Evolutionary conservation across 805 yeast species (phyloP).

Genomic region (Zygosaccharomyces lentus): DNA sequence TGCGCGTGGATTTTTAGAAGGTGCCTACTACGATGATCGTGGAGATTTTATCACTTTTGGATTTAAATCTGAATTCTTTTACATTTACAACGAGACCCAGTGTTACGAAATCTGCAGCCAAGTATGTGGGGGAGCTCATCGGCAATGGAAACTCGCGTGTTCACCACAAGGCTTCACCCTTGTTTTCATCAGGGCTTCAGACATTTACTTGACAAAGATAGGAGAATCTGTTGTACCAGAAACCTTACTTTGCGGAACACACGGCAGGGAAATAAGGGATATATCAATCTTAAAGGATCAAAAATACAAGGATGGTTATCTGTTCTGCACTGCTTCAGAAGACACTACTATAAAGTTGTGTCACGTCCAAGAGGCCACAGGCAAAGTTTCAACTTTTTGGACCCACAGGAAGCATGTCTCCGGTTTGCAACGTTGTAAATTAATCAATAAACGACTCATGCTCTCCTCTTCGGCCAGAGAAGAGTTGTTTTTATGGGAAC

Average conservation of each 20-base stretch:
- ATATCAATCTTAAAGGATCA: slow-evolving; percentile 48
- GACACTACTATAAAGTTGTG: slow-evolving; percentile 76
- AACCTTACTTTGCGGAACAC: slow-evolving; percentile 59
- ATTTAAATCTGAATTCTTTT: slow-evolving; percentile 73
- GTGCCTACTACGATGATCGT: slow-evolving; percentile 45
- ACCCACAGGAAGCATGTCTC: slow-evolving; percentile 78
- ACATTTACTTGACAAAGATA: slow-evolving; percentile 39
- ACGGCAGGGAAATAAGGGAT: slow-evolving; percentile 88
- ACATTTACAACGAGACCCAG: slow-evolving; percentile 74
- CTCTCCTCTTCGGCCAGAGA: slow-evolving; percentile 77
- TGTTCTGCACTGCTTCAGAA: slow-evolving; percentile 79
- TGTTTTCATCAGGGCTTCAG: slow-evolving; percentile 55
- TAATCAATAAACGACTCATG: slow-evolving; percentile 48
- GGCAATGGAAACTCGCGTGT: slow-evolving; percentile 62
- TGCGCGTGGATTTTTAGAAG: slow-evolving; percentile 78
- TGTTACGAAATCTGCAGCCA: slow-evolving; percentile 67
- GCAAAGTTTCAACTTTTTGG: slow-evolving; percentile 48
- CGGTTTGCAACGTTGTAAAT: slow-evolving; percentile 73
- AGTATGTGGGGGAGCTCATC: slow-evolving; percentile 86
- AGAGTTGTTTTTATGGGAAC: slow-evolving; percentile 78
- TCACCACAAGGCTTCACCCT: slow-evolving; percentile 40
- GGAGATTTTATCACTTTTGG: slow-evolving; percentile 66
- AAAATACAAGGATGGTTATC: slow-evolving; percentile 28
- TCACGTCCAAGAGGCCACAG: slow-evolving; percentile 33
- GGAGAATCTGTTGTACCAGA: slow-evolving; percentile 27